Evolutionary conservation across 176 grass and related monocot genomes (phyloP).

Genomic region (Otatea glauca): DNA sequence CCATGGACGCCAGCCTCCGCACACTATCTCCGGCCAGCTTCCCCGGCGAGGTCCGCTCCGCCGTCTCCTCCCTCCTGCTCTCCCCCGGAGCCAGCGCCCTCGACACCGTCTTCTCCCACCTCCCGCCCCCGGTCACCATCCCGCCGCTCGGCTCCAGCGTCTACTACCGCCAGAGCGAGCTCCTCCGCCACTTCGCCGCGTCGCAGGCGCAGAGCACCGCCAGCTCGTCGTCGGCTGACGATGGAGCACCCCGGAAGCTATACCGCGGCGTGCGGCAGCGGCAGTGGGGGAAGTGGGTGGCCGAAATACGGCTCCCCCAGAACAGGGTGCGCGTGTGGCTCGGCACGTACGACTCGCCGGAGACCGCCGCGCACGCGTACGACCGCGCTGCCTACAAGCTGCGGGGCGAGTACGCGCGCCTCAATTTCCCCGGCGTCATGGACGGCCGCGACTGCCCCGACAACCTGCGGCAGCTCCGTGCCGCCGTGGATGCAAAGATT

Average conservation of each 20-base stretch:
- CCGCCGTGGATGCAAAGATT: constrained; percentile 84
- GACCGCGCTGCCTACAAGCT: constrained; percentile 84
- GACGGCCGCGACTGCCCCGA: constrained; percentile 55
- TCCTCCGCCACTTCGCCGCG: constrained; percentile 66
- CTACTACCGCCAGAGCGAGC: constrained; percentile 87
- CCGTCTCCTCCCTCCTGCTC: constrained; percentile 64
- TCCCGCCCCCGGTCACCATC: constrained; percentile 53
- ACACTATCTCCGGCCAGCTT: constrained; percentile 47
- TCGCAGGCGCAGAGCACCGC: constrained; percentile 9
- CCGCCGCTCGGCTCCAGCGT: constrained; percentile 80
- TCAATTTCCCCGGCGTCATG: constrained; percentile 90
- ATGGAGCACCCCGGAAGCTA: constrained; percentile 51
- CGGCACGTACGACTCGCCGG: constrained; percentile 93
- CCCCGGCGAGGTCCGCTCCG: constrained; percentile 56
- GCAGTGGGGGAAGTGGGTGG: constrained; percentile 99
- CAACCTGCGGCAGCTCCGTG: constrained; percentile 52
- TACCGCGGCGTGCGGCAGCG: constrained; percentile 94
- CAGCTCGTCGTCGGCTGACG: not conserved
- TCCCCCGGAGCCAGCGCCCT: constrained; percentile 65
- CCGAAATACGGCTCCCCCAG: constrained; percentile 86
- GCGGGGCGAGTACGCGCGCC: constrained; percentile 94
- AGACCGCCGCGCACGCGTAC: constrained; percentile 88
- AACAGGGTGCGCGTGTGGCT: constrained; percentile 97
- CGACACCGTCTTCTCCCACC: constrained; percentile 84
- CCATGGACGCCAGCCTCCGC: constrained; percentile 54